Conservation (phyloP, 192 early-diverging fungal species). For the Phlyctochytrium planicorne region DNA sequence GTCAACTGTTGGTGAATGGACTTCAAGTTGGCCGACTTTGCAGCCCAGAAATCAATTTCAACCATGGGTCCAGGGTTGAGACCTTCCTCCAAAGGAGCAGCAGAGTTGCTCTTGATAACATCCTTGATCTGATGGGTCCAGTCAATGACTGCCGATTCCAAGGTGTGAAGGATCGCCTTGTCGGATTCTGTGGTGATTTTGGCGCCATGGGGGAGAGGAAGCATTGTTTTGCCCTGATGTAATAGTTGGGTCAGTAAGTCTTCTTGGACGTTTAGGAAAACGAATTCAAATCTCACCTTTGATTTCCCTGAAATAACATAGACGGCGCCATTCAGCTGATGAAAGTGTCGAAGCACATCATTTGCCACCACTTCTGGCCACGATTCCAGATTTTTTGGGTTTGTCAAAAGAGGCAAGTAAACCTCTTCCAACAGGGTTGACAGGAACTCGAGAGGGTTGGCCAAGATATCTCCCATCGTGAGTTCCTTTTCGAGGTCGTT, state of each 20-base stretch:
- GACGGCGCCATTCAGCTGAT: conserved; percentile 63
- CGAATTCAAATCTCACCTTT: conserved; percentile 49
- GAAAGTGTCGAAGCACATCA: conserved; percentile 65
- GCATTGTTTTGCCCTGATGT: conserved; percentile 64
- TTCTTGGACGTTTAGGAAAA: not conserved
- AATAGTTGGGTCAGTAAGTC: not conserved
- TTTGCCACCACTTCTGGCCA: conserved; percentile 70
- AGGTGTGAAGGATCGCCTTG: conserved; percentile 55
- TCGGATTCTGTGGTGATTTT: conserved; percentile 46
- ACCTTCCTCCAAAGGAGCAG: conserved; percentile 62
- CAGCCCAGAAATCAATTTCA: conserved; percentile 70
- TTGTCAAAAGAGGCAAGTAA: conserved; percentile 61
- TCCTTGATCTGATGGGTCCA: conserved; percentile 71
- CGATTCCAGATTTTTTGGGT: conserved; percentile 61
- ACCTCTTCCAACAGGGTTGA: conserved; percentile 60
- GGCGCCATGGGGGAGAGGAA: conserved; percentile 63
- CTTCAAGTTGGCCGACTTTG: conserved; percentile 64
- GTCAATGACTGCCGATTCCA: conserved; percentile 67
- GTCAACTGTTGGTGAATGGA: conserved; percentile 62
- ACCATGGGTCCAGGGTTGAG: conserved; percentile 64
- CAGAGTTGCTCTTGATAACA: conserved; percentile 58
- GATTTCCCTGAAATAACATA: conserved; percentile 65
- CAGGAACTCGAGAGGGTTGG: conserved; percentile 63
- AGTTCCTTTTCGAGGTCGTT: conserved; percentile 61
- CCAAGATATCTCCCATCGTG: conserved; percentile 54